phyloP scores from a whole-genome alignment of 139 green algal species.

The Desmodesmus armatus region DNA sequence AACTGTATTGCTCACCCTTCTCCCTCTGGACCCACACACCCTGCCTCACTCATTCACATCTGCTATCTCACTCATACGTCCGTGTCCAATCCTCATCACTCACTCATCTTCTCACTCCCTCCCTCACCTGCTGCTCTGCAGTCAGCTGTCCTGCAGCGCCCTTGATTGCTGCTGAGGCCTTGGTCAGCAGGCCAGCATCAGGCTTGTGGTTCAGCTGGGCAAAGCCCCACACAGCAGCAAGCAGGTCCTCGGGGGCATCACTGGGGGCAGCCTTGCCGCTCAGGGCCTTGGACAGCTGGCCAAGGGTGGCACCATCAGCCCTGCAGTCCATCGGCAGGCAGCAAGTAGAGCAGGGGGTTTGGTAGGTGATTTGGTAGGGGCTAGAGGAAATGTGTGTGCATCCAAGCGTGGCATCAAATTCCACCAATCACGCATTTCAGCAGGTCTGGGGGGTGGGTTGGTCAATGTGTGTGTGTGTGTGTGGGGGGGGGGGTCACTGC shows the following conservation, averaged over 20 bases:
- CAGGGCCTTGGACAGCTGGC: conserved; percentile 54
- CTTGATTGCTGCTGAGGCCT: conserved; percentile 44
- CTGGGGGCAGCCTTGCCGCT: conserved; percentile 47
- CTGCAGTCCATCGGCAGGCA: background rate
- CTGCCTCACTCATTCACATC: conserved; percentile 45
- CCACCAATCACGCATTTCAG: too few species aligned
- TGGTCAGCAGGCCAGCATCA: conserved; percentile 47
- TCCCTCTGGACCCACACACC: too few species aligned
- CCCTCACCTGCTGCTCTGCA: conserved; percentile 38
- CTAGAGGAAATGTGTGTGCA: background rate
- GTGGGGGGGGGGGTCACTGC: too few species aligned
- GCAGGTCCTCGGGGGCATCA: conserved; percentile 55
- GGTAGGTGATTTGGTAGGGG: background rate
- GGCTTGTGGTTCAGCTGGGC: conserved; percentile 51
- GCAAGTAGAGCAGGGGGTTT: background rate
- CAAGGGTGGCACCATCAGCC: conserved; percentile 50
- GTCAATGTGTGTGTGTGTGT: too few species aligned
- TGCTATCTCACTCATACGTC: too few species aligned
- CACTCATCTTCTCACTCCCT: too few species aligned
- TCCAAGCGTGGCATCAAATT: too few species aligned
- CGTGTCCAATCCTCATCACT: too few species aligned
- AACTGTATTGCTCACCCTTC: too few species aligned
- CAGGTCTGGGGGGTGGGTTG: too few species aligned
- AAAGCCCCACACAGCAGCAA: conserved; percentile 61
- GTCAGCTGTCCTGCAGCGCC: conserved; percentile 36